phyloP scores from a whole-genome alignment of 768 basidiomycete genomes.

The Serendipita sp. region DNA sequence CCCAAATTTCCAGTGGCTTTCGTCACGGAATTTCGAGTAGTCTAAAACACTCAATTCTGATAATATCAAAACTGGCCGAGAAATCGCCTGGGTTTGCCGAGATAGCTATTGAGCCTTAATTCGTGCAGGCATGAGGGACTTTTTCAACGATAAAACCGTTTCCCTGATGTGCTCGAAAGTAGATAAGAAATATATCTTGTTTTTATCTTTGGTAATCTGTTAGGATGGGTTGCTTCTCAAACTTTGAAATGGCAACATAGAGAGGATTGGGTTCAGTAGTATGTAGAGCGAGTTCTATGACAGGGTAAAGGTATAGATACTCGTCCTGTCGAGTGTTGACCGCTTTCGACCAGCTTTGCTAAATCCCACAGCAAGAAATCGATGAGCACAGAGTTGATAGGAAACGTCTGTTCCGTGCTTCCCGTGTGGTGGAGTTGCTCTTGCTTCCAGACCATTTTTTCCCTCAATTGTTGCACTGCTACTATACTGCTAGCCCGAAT shows the following conservation, averaged over 20 bases:
- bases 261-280: constrained; percentile 6
- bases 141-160: no score
- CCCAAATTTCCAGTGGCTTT: no score
- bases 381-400: constrained; percentile 59
- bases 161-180: no score
- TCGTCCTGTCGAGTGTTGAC: constrained; percentile 6
- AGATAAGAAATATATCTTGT: no score
- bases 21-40: no score
- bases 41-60: no score
- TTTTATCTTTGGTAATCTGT: no score
- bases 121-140: no score
- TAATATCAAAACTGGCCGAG: no score
- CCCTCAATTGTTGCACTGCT: constrained; percentile 53
- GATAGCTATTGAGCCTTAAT: no score
- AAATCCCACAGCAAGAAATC: constrained; percentile 89
- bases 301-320: neutral
- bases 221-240: no score
- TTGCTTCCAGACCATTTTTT: constrained; percentile 11
- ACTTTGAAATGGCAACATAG: neutral
- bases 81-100: no score
- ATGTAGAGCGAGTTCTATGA: constrained; percentile 1
- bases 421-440: constrained; percentile 6
- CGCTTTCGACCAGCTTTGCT: constrained; percentile 13
- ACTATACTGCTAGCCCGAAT: constrained; percentile 67
- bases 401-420: constrained; percentile 15